Conservation (phyloP, 1,139 yeast species). For the Debaryomyces fabryi region DNA sequence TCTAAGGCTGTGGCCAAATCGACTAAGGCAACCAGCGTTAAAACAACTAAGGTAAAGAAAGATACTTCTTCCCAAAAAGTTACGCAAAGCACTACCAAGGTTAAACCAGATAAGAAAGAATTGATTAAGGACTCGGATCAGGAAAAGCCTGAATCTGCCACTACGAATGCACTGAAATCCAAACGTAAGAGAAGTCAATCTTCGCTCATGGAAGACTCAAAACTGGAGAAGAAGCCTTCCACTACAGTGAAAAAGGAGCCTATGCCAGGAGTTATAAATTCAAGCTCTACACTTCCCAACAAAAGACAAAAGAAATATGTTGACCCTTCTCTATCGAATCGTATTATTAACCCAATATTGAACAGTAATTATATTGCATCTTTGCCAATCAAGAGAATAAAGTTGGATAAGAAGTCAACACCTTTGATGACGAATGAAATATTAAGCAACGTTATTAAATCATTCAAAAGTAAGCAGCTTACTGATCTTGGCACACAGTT, state of each 20-base stretch:
- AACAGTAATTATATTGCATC: slow-evolving; percentile 25
- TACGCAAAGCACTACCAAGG: not conserved
- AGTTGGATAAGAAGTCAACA: slow-evolving; percentile 18
- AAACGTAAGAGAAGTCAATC: slow-evolving; percentile 7
- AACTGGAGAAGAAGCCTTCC: slow-evolving; percentile 39
- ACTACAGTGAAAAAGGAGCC: slow-evolving; percentile 77
- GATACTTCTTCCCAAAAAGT: not conserved
- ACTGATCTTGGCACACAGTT: slow-evolving; percentile 25
- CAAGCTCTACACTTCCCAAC: not conserved
- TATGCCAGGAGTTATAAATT: slow-evolving; percentile 66
- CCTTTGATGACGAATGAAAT: slow-evolving; percentile 15
- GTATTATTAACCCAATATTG: slow-evolving; percentile 21
- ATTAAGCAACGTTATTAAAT: slow-evolving; percentile 16
- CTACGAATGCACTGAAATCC: not conserved
- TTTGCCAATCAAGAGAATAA: slow-evolving; percentile 3
- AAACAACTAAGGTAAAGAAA: slow-evolving; percentile 5
- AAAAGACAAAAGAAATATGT: slow-evolving; percentile 11
- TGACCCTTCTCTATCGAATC: slow-evolving; percentile 7
- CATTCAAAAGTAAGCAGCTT: slow-evolving; percentile 25
- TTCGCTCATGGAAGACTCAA: not conserved
- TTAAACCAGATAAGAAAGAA: not conserved
- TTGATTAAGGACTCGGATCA: not conserved
- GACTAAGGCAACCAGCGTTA: not conserved
- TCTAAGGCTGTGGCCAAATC: not conserved
- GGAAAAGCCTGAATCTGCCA: not conserved